These are phyloP conservation scores for Emergomyces pasteurianus DNA, from an alignment of 2,329 filamentous ascomycete genomes.

Conservation along the genomic window DNA sequence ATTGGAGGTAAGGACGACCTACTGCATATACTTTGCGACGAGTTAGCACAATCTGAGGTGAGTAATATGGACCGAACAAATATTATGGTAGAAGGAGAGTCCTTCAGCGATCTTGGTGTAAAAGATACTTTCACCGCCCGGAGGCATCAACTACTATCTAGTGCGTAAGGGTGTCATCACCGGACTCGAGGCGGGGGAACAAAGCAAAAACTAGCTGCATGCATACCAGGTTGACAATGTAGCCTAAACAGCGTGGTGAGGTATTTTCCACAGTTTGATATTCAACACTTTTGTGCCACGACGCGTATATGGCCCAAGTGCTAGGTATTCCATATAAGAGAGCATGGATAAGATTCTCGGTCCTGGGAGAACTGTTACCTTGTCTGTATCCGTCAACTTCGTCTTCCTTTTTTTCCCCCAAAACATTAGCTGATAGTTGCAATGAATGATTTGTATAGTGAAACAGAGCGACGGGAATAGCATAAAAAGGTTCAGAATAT, in stretches of 20 bases:
- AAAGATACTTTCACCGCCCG: constrained; percentile 44
- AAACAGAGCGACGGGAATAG: not conserved
- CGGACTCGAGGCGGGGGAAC: constrained; percentile 29
- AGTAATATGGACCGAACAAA: not conserved
- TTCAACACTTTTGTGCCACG: not conserved
- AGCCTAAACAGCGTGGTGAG: not conserved
- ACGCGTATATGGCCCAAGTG: not conserved
- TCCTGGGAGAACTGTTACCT: not conserved
- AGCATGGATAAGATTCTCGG: too few relatives aligned
- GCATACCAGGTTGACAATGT: constrained; percentile 16
- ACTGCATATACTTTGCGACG: not conserved
- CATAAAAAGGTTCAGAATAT: constrained; percentile 68
- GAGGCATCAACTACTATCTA: constrained; percentile 59
- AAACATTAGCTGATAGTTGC: constrained; percentile 2
- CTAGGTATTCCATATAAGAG: not conserved
- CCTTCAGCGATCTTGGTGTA: constrained; percentile 62
- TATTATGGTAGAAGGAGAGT: constrained; percentile 3
- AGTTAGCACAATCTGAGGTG: not conserved
- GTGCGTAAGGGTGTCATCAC: constrained; percentile 55
- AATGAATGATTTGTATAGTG: not conserved
- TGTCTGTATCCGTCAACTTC: not conserved
- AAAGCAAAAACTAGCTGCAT: constrained; percentile 2
- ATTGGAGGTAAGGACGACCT: not conserved
- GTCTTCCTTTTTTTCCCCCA: not conserved
- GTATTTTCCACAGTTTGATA: not conserved